phyloP scores from a whole-genome alignment of 306 rosid genomes.

The Oemleria cerasiformis region DNA sequence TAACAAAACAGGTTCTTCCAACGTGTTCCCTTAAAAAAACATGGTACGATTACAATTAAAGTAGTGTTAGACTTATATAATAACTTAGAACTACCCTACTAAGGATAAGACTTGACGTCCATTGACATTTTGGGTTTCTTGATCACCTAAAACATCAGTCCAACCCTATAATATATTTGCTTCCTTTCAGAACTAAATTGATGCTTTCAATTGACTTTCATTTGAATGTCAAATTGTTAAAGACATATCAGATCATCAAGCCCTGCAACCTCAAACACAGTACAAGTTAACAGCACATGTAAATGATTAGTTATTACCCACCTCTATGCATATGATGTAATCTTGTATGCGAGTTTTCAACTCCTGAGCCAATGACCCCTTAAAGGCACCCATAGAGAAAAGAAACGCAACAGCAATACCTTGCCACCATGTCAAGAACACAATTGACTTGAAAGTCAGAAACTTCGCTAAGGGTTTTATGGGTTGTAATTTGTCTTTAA shows the following conservation, averaged over 20 bases:
- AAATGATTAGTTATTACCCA: conserved; percentile 21
- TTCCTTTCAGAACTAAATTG: neutral
- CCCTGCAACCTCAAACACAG: conserved; percentile 3
- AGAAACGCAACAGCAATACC: conserved; percentile 92
- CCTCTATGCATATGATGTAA: conserved; percentile 97
- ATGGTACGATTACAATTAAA: neutral
- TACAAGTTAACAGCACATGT: conserved; percentile 11
- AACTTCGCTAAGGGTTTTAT: conserved; percentile 93
- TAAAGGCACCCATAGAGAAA: conserved; percentile 79
- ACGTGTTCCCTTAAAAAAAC: neutral
- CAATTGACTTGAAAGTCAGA: conserved; percentile 82
- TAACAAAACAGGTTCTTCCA: neutral
- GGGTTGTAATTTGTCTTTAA: conserved; percentile 77
- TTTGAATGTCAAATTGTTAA: neutral
- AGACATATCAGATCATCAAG: neutral
- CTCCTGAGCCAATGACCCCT: conserved; percentile 80
- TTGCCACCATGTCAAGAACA: conserved; percentile 99
- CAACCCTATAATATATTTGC: neutral
- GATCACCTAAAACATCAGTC: neutral
- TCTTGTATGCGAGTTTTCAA: conserved; percentile 88
- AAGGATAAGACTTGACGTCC: neutral
- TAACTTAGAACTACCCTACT: neutral
- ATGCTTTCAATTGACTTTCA: neutral
- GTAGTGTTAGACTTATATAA: neutral
- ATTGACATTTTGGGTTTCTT: neutral